Conservation (phyloP, 2,329 filamentous ascomycete genomes). For the Gliomastix tumulicola region DNA sequence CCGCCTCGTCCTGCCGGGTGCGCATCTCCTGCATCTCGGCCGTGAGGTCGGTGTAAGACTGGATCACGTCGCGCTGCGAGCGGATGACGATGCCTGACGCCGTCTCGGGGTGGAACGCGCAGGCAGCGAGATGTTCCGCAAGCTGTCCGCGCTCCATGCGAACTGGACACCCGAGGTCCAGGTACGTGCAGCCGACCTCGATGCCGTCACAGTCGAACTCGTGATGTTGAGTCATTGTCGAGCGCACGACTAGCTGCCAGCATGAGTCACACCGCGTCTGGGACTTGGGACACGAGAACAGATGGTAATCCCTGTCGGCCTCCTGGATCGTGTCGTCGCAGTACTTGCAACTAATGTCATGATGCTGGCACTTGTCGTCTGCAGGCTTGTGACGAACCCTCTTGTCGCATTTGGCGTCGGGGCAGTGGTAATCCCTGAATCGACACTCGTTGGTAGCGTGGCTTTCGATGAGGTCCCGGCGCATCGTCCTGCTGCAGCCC, state of each 20-base stretch:
- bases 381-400: slow-evolving; percentile 42
- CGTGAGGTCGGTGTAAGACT: slow-evolving; percentile 26
- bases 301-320: slow-evolving; percentile 27
- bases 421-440: slow-evolving; percentile 49
- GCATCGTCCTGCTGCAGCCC: slow-evolving; percentile 43
- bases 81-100: slow-evolving; percentile 44
- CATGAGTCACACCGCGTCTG: slow-evolving; percentile 44
- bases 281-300: slow-evolving; percentile 35
- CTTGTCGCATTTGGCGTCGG: slow-evolving; percentile 43
- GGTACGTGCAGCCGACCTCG: slow-evolving; percentile 39
- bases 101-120: slow-evolving; percentile 42
- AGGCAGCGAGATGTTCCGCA: slow-evolving; percentile 36
- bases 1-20: slow-evolving; percentile 22
- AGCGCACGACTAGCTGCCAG: slow-evolving; percentile 32
- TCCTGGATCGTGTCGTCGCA: slow-evolving; percentile 44
- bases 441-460: slow-evolving; percentile 52
- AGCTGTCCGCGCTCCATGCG: slow-evolving; percentile 27
- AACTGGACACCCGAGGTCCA: slow-evolving; percentile 26
- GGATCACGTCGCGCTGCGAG: slow-evolving; percentile 39
- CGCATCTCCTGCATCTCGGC: slow-evolving; percentile 26
- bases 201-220: slow-evolving; percentile 42
- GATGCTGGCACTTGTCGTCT: slow-evolving; percentile 48
- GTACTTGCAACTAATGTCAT: slow-evolving; percentile 41
- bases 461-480: slow-evolving; percentile 45
- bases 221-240: slow-evolving; percentile 38